Percentiles rank a stretch among this genome's conserved stretches.
Conservation (phyloP, 2,329 filamentous ascomycete genomes). For the Cryphonectria carpinicola region DNA sequence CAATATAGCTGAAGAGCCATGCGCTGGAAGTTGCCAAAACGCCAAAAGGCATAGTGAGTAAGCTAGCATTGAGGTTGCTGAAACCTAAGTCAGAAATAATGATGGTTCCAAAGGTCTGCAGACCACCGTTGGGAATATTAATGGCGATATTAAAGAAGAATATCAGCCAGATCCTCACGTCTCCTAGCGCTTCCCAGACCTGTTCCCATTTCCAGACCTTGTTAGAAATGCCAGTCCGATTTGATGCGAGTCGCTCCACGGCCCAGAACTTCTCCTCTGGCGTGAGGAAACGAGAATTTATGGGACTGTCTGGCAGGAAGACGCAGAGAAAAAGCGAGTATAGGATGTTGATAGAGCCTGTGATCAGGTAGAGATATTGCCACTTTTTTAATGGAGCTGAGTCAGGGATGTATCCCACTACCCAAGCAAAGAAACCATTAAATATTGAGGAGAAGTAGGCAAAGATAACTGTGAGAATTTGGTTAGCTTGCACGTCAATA, state of each 20-base stretch:
- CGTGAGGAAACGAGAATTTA: slow-evolving; percentile 41
- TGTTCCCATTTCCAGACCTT: slow-evolving; percentile 37
- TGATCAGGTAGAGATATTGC: slow-evolving; percentile 39
- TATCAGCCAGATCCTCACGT: slow-evolving; percentile 36
- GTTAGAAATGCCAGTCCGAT: slow-evolving; percentile 43
- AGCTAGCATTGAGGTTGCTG: slow-evolving; percentile 23
- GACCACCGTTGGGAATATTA: slow-evolving; percentile 38
- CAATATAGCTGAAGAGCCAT: slow-evolving; percentile 27
- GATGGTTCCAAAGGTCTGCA: slow-evolving; percentile 31
- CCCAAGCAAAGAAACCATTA: slow-evolving; percentile 50
- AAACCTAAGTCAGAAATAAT: slow-evolving; percentile 25
- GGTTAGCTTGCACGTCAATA: neutral
- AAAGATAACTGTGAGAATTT: slow-evolving; percentile 37
- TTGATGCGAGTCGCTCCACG: slow-evolving; percentile 40
- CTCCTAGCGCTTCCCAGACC: slow-evolving; percentile 34
- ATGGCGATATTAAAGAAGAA: slow-evolving; percentile 36
- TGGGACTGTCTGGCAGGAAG: slow-evolving; percentile 41
- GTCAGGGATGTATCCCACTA: slow-evolving; percentile 27
- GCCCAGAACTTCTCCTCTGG: slow-evolving; percentile 36
- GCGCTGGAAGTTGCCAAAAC: slow-evolving; percentile 24
- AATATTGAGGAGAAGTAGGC: slow-evolving; percentile 43
- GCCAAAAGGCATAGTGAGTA: slow-evolving; percentile 27
- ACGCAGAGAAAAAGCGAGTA: slow-evolving; percentile 36
- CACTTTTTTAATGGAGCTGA: slow-evolving; percentile 28
- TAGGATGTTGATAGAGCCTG: slow-evolving; percentile 37